A percentile compares a stretch with the other conserved stretches of the same genome.
Evolutionary conservation across 2,329 filamentous ascomycete genomes (phyloP).

Genomic region (Colletotrichum acutatum): DNA sequence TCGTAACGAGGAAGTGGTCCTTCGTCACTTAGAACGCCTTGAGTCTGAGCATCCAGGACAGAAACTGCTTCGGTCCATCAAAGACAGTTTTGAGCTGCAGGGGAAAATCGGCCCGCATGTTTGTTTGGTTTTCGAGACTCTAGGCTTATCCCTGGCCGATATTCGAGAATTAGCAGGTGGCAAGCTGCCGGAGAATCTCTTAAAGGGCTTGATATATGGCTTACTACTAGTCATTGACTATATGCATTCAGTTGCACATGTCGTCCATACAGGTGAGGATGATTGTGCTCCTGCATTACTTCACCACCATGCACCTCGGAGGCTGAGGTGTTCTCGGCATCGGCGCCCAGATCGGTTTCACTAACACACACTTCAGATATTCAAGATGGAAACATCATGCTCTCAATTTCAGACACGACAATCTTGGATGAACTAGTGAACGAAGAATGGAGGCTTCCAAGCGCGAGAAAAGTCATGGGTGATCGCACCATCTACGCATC

Average conservation of each 20-base stretch:
- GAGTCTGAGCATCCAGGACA: conserved; percentile 25
- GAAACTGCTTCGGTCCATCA: background rate
- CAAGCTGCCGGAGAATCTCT: conserved; percentile 21
- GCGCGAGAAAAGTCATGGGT: conserved; percentile 41
- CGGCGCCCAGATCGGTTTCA: too few species aligned
- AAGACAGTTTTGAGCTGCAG: conserved; percentile 14
- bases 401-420: conserved; percentile 34
- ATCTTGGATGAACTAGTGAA: conserved; percentile 34
- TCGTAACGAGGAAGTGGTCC: conserved; percentile 8
- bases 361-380: conserved; percentile 34
- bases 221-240: conserved; percentile 25
- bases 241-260: conserved; percentile 21
- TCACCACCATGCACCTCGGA: too few species aligned
- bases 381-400: conserved; percentile 40
- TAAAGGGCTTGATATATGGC: conserved; percentile 22
- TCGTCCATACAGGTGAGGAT: conserved; percentile 31
- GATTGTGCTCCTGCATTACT: background rate
- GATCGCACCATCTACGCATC: conserved; percentile 44
- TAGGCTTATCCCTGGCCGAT: conserved; percentile 29
- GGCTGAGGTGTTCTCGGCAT: too few species aligned
- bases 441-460: conserved; percentile 35
- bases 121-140: conserved; percentile 23
- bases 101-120: conserved; percentile 15
- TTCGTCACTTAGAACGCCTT: background rate
- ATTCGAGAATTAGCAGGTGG: conserved; percentile 32